A percentile compares a stretch with the other conserved stretches of the same genome.
phyloP scores from a whole-genome alignment of 768 basidiomycete genomes.

The Exsudoporus frostii region DNA sequence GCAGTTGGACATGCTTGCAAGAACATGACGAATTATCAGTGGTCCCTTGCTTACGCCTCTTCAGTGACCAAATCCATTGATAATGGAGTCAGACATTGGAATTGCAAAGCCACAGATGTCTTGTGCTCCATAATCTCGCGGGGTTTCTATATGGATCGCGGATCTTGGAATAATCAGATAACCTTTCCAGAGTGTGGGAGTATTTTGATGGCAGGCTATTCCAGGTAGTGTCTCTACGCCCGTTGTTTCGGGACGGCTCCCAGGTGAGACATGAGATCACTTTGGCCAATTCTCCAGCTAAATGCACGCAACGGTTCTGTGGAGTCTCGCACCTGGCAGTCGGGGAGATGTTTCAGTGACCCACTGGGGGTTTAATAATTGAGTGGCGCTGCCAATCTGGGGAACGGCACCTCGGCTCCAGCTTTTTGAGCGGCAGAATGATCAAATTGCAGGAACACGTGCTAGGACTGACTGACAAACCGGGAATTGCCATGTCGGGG shows the following conservation, averaged over 20 bases:
- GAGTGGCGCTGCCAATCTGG: slow-evolving; percentile 6
- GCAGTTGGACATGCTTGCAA: not conserved
- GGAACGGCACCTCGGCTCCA: slow-evolving; percentile 1
- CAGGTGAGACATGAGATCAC: too few species aligned
- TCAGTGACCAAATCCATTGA: not conserved
- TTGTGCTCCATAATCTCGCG: slow-evolving; percentile 2
- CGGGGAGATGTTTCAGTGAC: not conserved
- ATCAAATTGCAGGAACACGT: slow-evolving; percentile 21
- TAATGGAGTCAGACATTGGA: not conserved
- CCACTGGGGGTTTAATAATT: not conserved
- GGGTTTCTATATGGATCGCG: slow-evolving; percentile 7
- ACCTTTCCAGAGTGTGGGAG: slow-evolving; percentile 8
- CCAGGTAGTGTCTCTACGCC: slow-evolving; percentile 14
- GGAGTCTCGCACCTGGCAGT: not conserved
- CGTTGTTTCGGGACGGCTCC: not conserved
- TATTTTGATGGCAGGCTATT: slow-evolving; percentile 2
- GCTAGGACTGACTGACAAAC: slow-evolving; percentile 11
- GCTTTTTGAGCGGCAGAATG: slow-evolving; percentile 11
- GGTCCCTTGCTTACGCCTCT: too few species aligned
- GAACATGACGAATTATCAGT: too few species aligned
- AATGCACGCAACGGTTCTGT: not conserved
- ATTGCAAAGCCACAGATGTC: not conserved
- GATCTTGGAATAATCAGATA: slow-evolving; percentile 24
- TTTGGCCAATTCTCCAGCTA: not conserved
- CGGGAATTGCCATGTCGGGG: slow-evolving; percentile 30